Evolutionary conservation across 768 basidiomycete species (phyloP), one percentile per base, ranked within the genome.

Genomic region (Suillus subaureus): DNA sequence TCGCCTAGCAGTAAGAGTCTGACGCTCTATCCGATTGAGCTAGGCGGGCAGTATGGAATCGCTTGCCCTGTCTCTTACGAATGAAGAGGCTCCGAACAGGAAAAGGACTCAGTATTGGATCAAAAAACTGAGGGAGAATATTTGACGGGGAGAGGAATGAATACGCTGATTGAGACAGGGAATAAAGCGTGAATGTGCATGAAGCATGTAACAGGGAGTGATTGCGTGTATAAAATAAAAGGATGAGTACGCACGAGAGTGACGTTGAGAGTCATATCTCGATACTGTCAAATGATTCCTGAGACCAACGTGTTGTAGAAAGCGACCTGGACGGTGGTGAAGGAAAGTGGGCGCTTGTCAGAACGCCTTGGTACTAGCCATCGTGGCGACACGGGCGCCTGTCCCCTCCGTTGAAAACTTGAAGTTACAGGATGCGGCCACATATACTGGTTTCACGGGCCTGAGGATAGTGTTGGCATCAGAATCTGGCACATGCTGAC

Each of bases 21-120:
- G 81, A 82, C 81, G 81, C 81, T 82, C 81, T 82, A 81, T 82
- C 81, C 80, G 80, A 82, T 81, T 82, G 81, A 81, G 81, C 81
- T 81, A 81, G 80, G 79, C 81, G 77, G 79, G 81, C 81, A 37
- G 21, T 55, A 55, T 18, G 21, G 45, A 1, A 16, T 6, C 11
- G 45, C 4, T n/a, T n/a, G 21, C n/a, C 11, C 11, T 47, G 8
- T 33, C 33, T 5, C 33, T 33, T 33, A 33, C 33, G 33, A 33
- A 33, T 33, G 33, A 33, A 33, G 33, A 33, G 33, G 33, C 33
- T 33, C 33, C 6, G 33, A 33, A 3, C 5, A 31, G 31, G 31
- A 31, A 31, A 4, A 5, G 31, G 33, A 33, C 33, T 33, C 33
- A 33, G 6, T 33, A 5, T 33, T 33, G 33, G 33, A 33, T 33